Conservation (phyloP, 2,329 filamentous ascomycete species). For the Aspergillus tanneri region DNA sequence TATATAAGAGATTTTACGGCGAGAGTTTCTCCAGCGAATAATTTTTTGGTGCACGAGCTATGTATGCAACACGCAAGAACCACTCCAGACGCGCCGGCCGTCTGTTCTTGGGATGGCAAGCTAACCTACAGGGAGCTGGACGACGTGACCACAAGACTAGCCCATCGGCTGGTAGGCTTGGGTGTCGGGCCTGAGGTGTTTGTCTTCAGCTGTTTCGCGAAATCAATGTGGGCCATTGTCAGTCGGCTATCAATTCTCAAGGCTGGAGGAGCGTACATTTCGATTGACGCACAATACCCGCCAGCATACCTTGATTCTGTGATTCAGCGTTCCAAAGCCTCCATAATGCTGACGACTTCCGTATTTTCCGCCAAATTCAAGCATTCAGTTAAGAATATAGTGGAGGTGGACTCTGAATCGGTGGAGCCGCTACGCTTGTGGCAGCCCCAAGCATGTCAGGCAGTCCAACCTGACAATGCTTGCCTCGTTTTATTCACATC, state of each 20-base stretch:
- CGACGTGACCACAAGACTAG: conserved; percentile 4
- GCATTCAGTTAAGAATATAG: neutral
- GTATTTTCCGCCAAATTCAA: conserved; percentile 8
- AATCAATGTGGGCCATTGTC: conserved; percentile 9
- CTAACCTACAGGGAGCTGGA: conserved; percentile 7
- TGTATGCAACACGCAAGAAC: neutral
- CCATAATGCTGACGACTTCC: conserved; percentile 60
- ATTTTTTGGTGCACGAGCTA: neutral
- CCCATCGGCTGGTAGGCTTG: neutral
- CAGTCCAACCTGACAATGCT: conserved; percentile 17
- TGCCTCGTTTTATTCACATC: conserved; percentile 29
- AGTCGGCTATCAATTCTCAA: conserved; percentile 6
- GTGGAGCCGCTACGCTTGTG: neutral
- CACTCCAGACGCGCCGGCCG: neutral
- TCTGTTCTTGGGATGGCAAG: conserved; percentile 1
- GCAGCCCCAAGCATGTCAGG: neutral
- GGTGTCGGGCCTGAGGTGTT: neutral
- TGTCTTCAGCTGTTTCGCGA: conserved; percentile 5
- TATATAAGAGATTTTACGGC: too few species aligned
- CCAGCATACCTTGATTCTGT: conserved; percentile 69
- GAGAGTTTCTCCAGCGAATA: too few species aligned
- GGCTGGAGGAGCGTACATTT: conserved; percentile 50
- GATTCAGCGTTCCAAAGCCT: conserved; percentile 67
- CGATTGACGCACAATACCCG: conserved; percentile 73
- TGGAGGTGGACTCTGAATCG: neutral